Base-by-base conservation (phyloP, 2,329 filamentous ascomycete genomes). In the Aspergillus felis region DNA sequence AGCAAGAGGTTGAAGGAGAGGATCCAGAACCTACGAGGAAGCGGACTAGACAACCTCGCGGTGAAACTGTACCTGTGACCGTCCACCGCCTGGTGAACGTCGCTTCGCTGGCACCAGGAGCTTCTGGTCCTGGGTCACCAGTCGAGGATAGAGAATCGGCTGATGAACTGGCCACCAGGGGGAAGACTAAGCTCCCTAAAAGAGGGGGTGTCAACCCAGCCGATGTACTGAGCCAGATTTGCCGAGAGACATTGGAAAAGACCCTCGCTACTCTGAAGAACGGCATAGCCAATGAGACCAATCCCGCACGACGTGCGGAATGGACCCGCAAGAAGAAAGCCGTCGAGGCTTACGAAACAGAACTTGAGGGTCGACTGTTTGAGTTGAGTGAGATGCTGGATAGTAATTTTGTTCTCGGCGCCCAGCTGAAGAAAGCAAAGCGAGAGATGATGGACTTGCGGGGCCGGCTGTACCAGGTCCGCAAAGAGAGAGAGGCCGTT, bases 381-480 rank as follows among this genome's bases (percentile, higher is more conserved):
- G 77, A 80, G 47, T 68, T 84, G 28, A 82, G 80, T 57, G 79
- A 81, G 61, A 76, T 81, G 24, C 75, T 82, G 3, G 79, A 83
- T 57, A 78, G 79, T 54, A 77, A 81, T 49, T 78, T 76, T 56
- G 69, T 74, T 2, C 73, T 82, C 25, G 74, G 76, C 27, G 71
- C 76, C 51, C 77, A 79, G 56, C 63, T 80, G 49, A 79, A 76
- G 56, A 72, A 66, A 61, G 76, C 74, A 60, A 78, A 74, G 67
- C 77, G 71, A 60, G 77, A 75, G 64, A 79, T 77, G 68, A 71
- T 70, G 60, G 71, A 75, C 35, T 60, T 82, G 53, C 75, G 81
- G 28, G 76, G 72, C 46, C 76, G 79, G 38, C 74, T 82, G 51
- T 71, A 83, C 35, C 72, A 72, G 22, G 60, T 82, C n/a, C 76